Percentiles rank a stretch among this genome's conserved stretches.
phyloP scores from a whole-genome alignment of 768 basidiomycete genomes.

The Kwoniella mangroviensis region DNA sequence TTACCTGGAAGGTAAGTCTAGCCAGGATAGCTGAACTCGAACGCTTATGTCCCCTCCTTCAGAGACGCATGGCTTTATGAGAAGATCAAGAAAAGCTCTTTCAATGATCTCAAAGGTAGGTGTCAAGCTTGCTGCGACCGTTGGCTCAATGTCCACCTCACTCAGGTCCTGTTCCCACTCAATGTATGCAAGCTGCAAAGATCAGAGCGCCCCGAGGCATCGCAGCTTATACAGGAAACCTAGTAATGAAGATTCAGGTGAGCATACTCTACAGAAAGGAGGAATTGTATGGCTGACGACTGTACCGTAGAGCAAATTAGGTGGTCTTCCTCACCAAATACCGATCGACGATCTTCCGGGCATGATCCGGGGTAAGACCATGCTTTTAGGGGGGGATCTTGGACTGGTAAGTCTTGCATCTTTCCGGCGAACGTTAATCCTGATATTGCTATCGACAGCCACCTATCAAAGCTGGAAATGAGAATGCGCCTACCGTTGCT shows the following conservation, averaged over 20 bases:
- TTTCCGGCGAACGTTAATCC: background rate
- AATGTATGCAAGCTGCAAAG: conserved; percentile 56
- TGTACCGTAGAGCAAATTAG: conserved; percentile 49
- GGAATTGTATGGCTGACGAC: background rate
- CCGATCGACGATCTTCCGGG: conserved; percentile 44
- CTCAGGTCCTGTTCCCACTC: conserved; percentile 53
- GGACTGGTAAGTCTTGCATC: conserved; percentile 21
- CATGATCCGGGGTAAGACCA: conserved; percentile 50
- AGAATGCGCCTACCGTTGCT: conserved; percentile 52
- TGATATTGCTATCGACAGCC: conserved; percentile 36
- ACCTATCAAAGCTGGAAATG: conserved; percentile 44
- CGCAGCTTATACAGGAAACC: conserved; percentile 53
- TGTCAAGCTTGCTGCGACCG: too few species aligned
- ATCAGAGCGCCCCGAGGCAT: conserved; percentile 45
- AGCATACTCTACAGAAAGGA: conserved; percentile 2
- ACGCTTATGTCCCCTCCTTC: background rate
- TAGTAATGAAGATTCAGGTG: conserved; percentile 54
- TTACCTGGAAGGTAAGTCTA: conserved; percentile 48
- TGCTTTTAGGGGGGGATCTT: conserved; percentile 57
- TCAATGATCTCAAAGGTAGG: conserved; percentile 46
- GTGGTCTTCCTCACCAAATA: conserved; percentile 53
- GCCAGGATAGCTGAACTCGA: background rate
- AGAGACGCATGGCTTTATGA: conserved; percentile 55
- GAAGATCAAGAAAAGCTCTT: conserved; percentile 51
- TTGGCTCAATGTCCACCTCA: background rate